Conservation (phyloP, 208 protist species). For the Wallacemonas sp. region DNA sequence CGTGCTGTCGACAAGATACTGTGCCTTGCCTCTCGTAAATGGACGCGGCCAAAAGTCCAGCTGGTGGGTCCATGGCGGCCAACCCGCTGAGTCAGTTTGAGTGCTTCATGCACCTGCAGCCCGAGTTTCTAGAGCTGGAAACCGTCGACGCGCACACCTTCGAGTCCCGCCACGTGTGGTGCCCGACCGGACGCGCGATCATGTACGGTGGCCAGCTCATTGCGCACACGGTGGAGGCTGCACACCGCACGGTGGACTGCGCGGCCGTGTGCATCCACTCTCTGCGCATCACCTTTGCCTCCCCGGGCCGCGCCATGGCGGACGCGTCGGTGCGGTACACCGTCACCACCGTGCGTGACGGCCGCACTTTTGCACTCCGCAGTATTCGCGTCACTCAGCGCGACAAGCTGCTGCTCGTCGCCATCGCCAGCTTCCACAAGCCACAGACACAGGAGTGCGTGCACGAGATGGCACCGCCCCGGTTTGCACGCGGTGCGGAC, state of each 20-base stretch:
- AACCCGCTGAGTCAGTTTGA: conserved; percentile 9
- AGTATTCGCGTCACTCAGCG: conserved; percentile 30
- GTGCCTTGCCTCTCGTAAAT: too few species aligned
- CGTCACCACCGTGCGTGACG: conserved; percentile 31
- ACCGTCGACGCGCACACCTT: conserved; percentile 24
- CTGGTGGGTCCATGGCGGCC: neutral
- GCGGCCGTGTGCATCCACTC: conserved; percentile 32
- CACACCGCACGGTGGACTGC: conserved; percentile 33
- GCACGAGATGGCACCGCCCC: conserved; percentile 29
- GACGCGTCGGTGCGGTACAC: conserved; percentile 30
- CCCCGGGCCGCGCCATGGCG: conserved; percentile 20
- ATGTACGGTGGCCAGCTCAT: conserved; percentile 60
- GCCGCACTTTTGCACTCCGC: conserved; percentile 31
- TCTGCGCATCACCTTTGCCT: conserved; percentile 49
- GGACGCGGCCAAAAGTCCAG: too few species aligned
- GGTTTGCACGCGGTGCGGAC: neutral
- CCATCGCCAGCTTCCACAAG: conserved; percentile 39
- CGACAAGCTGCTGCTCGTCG: conserved; percentile 19
- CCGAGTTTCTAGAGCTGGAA: conserved; percentile 31
- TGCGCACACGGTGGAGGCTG: conserved; percentile 41
- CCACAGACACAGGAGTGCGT: conserved; percentile 21
- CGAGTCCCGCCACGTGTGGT: conserved; percentile 31
- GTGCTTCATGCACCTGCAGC: conserved; percentile 20
- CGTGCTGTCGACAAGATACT: too few species aligned
- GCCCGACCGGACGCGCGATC: conserved; percentile 19